These are phyloP conservation scores for Crithidia expoeki DNA, from an alignment of 208 protist species.

Conservation along the genomic window DNA sequence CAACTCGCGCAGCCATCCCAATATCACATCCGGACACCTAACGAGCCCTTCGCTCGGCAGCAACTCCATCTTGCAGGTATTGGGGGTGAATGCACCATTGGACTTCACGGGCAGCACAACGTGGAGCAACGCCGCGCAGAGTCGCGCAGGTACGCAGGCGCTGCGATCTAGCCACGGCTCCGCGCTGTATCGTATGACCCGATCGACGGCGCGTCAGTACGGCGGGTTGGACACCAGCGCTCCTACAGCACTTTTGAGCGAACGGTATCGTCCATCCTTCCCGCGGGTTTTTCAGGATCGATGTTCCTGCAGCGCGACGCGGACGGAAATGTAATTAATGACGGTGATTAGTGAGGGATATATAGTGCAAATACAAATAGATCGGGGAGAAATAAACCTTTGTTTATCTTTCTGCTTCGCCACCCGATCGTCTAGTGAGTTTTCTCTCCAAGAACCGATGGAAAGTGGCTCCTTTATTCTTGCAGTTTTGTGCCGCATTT, in stretches of 20 bases:
- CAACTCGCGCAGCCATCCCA: constrained; percentile 8
- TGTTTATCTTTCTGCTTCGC: no score
- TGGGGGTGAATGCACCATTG: constrained; percentile 16
- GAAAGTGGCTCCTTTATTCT: no score
- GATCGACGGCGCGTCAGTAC: constrained; percentile 11
- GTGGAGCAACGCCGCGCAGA: constrained; percentile 1
- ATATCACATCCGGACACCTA: not conserved
- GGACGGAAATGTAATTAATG: constrained; percentile 4
- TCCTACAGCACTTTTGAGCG: constrained; percentile 26
- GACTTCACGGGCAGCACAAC: constrained; percentile 24
- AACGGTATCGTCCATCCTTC: constrained; percentile 11
- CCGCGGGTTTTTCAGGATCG: constrained; percentile 18
- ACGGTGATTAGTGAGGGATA: not conserved
- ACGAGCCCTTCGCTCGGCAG: constrained; percentile 13
- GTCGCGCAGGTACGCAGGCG: not conserved
- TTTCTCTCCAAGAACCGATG: no score
- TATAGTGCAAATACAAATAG: not conserved
- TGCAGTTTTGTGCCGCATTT: no score
- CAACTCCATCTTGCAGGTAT: constrained; percentile 6
- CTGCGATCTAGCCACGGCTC: constrained; percentile 14
- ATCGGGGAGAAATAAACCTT: no score
- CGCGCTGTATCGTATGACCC: constrained; percentile 3
- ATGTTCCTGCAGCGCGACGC: constrained; percentile 13
- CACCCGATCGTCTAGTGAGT: no score
- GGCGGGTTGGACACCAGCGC: not conserved